phyloP scores from a whole-genome alignment of 2,329 filamentous ascomycete genomes.

The Diaporthe batatas region DNA sequence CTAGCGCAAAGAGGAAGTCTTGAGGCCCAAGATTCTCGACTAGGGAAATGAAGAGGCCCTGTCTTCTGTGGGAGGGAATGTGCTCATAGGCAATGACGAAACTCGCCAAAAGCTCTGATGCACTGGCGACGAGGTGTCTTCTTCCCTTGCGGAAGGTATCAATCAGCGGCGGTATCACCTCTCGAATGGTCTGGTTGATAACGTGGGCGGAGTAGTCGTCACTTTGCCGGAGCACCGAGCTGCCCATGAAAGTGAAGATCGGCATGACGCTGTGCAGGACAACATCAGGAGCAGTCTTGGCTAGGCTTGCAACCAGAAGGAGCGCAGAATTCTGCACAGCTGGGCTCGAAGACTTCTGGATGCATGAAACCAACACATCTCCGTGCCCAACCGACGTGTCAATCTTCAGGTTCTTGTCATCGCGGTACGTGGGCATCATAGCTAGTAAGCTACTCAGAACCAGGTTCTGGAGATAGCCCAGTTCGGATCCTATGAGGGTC shows the following conservation, averaged over 20 bases:
- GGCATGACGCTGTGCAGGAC: conserved; percentile 99
- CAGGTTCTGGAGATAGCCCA: conserved; percentile 90
- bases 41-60: conserved; percentile 85
- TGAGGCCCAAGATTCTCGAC: conserved; percentile 86
- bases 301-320: conserved; percentile 87
- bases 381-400: conserved; percentile 86
- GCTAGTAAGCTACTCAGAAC: conserved; percentile 84
- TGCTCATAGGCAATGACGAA: conserved; percentile 98
- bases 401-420: conserved; percentile 71
- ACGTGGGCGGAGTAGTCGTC: conserved; percentile 98
- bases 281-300: conserved; percentile 88
- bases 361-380: conserved; percentile 92
- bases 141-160: conserved; percentile 86
- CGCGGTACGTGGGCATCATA: conserved; percentile 84
- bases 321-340: conserved; percentile 95
- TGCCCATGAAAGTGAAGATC: conserved; percentile 98
- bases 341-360: conserved; percentile 90
- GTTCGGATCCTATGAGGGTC: conserved; percentile 83
- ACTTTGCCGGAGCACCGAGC: conserved; percentile 88
- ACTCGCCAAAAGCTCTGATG: conserved; percentile 91
- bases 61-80: conserved; percentile 87
- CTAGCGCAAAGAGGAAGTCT: conserved; percentile 88
- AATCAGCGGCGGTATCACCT: conserved; percentile 92
- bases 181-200: conserved; percentile 93
- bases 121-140: conserved; percentile 81